Conservation (phyloP, 768 basidiomycete genomes). For the Panus rudis region DNA sequence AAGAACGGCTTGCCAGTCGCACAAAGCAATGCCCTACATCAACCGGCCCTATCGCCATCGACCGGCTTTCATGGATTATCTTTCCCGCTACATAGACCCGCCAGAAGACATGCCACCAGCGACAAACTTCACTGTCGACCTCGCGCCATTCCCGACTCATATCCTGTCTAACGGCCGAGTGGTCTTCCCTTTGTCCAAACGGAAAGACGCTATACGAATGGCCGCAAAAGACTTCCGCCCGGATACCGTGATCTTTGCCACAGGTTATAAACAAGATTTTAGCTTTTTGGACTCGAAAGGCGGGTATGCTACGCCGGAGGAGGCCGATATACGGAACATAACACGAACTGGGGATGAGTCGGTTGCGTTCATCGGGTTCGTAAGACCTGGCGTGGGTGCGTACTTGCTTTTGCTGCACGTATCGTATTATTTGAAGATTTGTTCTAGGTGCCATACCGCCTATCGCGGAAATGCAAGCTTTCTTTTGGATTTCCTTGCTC, state of each 20-base stretch:
- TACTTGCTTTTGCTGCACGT: neutral
- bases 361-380: slow-evolving; percentile 50
- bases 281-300: slow-evolving; percentile 30
- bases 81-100: slow-evolving; percentile 54
- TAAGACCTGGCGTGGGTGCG: slow-evolving; percentile 51
- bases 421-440: slow-evolving; percentile 11
- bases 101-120: slow-evolving; percentile 40
- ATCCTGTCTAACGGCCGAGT: slow-evolving; percentile 37
- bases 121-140: slow-evolving; percentile 39
- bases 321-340: slow-evolving; percentile 40
- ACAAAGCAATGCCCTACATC: slow-evolving; percentile 54
- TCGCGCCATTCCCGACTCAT: slow-evolving; percentile 48
- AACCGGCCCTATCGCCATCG: slow-evolving; percentile 49
- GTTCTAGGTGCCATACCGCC: slow-evolving; percentile 46
- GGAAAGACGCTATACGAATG: slow-evolving; percentile 39
- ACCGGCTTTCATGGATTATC: slow-evolving; percentile 32
- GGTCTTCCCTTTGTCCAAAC: slow-evolving; percentile 35
- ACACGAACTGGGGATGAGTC: slow-evolving; percentile 35
- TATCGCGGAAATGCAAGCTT: slow-evolving; percentile 53
- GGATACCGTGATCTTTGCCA: slow-evolving; percentile 42
- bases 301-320: slow-evolving; percentile 33
- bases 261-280: slow-evolving; percentile 43
- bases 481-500: slow-evolving; percentile 49
- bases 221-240: slow-evolving; percentile 33
- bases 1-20: slow-evolving; percentile 28